These are phyloP conservation scores for Musa itinerans DNA, from an alignment of 176 grass and related monocot species.

Conservation along the genomic window DNA sequence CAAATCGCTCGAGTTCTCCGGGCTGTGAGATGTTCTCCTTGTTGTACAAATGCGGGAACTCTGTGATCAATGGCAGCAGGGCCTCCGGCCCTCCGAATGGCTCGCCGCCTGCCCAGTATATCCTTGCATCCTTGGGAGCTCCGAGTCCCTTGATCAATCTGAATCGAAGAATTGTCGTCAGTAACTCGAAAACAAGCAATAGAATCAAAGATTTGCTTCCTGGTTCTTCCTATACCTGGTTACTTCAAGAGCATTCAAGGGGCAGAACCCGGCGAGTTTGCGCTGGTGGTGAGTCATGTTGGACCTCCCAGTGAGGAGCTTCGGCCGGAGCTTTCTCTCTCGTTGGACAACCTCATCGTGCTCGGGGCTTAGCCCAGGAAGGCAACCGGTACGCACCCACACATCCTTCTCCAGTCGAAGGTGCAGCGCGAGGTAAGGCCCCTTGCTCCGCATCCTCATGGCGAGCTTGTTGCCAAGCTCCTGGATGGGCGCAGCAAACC, in stretches of 20 bases:
- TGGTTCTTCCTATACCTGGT: not conserved
- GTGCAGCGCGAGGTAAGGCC: slow-evolving; percentile 1
- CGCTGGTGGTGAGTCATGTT: slow-evolving; percentile 8
- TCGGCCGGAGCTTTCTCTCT: slow-evolving; percentile 1
- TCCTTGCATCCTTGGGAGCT: slow-evolving; percentile 2
- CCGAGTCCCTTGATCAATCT: slow-evolving; percentile 9
- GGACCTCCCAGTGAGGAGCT: slow-evolving; percentile 15
- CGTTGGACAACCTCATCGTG: not conserved
- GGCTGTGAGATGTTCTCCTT: not conserved
- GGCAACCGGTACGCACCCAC: slow-evolving; percentile 13
- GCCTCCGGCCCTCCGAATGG: slow-evolving; percentile 5
- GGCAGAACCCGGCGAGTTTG: slow-evolving; percentile 13
- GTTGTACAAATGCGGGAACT: slow-evolving; percentile 5
- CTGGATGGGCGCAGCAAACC: slow-evolving; percentile 15
- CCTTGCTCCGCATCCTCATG: slow-evolving; percentile 1
- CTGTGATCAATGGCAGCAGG: not conserved
- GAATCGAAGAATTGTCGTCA: not conserved
- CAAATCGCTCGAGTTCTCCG: not conserved
- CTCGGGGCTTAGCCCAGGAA: slow-evolving; percentile 2
- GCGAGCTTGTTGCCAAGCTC: slow-evolving; percentile 10
- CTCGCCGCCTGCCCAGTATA: slow-evolving; percentile 17
- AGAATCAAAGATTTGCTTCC: no score
- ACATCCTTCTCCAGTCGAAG: slow-evolving; percentile 19
- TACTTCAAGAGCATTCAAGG: slow-evolving; percentile 1
- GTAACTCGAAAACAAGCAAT: no score